A percentile compares a stretch with the other conserved stretches of the same genome.
phyloP scores from a whole-genome alignment of 306 rosid genomes.

The Malus sieversii region DNA sequence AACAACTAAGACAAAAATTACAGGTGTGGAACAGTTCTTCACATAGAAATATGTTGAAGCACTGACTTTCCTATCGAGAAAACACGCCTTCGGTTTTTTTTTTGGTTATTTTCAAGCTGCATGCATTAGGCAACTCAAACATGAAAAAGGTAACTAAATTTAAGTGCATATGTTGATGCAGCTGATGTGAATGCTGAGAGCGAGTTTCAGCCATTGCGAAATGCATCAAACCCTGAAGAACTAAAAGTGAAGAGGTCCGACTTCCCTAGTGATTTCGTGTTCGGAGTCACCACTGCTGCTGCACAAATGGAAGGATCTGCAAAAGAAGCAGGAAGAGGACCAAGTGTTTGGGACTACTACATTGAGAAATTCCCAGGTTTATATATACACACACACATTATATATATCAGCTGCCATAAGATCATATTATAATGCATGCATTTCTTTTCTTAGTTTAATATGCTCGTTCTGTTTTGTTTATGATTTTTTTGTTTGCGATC shows the following conservation, averaged over 20 bases:
- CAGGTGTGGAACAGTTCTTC: too few species aligned
- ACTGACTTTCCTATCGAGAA: not conserved
- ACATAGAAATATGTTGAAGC: not conserved
- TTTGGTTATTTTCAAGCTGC: too few species aligned
- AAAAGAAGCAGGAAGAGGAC: constrained; percentile 17
- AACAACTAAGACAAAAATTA: too few species aligned
- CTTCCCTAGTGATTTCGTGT: constrained; percentile 18
- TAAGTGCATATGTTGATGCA: not conserved
- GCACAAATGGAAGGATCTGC: constrained; percentile 16
- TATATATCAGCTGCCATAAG: not conserved
- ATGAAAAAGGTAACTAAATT: not conserved
- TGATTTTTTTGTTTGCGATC: not conserved
- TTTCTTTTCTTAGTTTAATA: not conserved
- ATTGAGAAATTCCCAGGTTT: not conserved
- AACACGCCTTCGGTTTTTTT: not conserved
- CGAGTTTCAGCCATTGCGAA: not conserved
- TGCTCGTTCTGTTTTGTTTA: not conserved
- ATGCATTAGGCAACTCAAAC: too few species aligned
- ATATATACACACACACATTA: not conserved
- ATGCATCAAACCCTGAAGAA: not conserved
- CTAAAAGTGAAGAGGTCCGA: constrained; percentile 6
- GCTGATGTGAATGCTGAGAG: not conserved
- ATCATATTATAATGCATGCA: not conserved
- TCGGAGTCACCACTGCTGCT: constrained; percentile 14
- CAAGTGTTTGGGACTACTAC: constrained; percentile 18